Percentiles rank a stretch among this genome's conserved stretches.
Conservation (phyloP, 352 stramenopile species). For the Phytopythium oedochilum region DNA sequence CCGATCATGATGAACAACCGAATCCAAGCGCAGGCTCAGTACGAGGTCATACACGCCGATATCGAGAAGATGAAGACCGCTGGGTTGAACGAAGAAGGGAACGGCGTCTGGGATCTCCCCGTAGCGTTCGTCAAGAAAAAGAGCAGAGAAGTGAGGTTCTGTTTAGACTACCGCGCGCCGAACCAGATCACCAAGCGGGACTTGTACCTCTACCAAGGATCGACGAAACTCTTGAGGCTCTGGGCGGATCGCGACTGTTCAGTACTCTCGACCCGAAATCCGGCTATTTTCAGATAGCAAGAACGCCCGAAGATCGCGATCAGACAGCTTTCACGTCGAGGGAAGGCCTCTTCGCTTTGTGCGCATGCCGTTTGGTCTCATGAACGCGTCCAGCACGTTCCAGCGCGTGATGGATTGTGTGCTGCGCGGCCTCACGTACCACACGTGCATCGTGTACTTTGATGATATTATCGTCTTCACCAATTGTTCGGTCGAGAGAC, state of each 20-base stretch:
- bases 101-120: slow-evolving; percentile 11
- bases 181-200: slow-evolving; percentile 18
- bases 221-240: slow-evolving; percentile 14
- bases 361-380: slow-evolving; percentile 18
- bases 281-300: slow-evolving; percentile 12
- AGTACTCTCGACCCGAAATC: slow-evolving; percentile 12
- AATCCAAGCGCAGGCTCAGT: slow-evolving; percentile 5
- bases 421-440: slow-evolving; percentile 14
- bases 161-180: slow-evolving; percentile 15
- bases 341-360: slow-evolving; percentile 13
- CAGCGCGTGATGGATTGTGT: slow-evolving; percentile 22
- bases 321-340: slow-evolving; percentile 20
- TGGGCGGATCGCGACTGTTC: slow-evolving; percentile 9
- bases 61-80: slow-evolving; percentile 8
- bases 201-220: slow-evolving; percentile 19
- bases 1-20: slow-evolving; percentile 9
- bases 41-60: slow-evolving; percentile 8
- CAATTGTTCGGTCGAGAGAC: slow-evolving; percentile 5
- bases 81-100: slow-evolving; percentile 11
- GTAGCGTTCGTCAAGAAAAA: slow-evolving; percentile 21
- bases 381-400: slow-evolving; percentile 19
- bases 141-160: slow-evolving; percentile 15
- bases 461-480: slow-evolving; percentile 24
- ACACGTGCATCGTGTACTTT: slow-evolving; percentile 23
- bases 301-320: slow-evolving; percentile 5